Evolutionary conservation across 352 stramenopile genomes (phyloP).

Genomic region (Pythium phragmitis): DNA sequence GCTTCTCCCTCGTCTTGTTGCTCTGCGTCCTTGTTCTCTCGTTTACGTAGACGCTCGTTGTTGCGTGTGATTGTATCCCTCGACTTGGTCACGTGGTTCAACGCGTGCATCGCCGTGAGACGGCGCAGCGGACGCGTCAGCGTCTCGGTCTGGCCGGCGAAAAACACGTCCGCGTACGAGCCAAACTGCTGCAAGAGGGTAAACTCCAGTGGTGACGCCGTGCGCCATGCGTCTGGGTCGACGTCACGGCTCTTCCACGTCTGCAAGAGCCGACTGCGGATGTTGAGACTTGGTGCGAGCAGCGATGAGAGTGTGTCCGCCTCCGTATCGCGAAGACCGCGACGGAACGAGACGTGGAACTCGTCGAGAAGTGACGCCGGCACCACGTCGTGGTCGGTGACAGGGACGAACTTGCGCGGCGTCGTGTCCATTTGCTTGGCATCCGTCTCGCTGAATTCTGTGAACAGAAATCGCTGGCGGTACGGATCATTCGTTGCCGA

Average conservation of each 20-base stretch:
- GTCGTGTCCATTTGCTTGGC: slow-evolving; percentile 39
- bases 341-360: slow-evolving; percentile 48
- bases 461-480: slow-evolving; percentile 56
- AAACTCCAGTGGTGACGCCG: slow-evolving; percentile 41
- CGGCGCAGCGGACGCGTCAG: slow-evolving; percentile 54
- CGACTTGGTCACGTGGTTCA: slow-evolving; percentile 79
- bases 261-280: slow-evolving; percentile 48
- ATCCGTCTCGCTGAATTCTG: slow-evolving; percentile 45
- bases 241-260: slow-evolving; percentile 49
- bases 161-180: slow-evolving; percentile 69
- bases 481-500: slow-evolving; percentile 51
- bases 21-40: slow-evolving; percentile 26
- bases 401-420: slow-evolving; percentile 35
- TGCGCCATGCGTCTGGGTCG: slow-evolving; percentile 34
- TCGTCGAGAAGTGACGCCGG: slow-evolving; percentile 29
- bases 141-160: slow-evolving; percentile 61
- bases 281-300: slow-evolving; percentile 22
- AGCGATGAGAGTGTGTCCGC: slow-evolving; percentile 11
- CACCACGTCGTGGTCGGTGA: slow-evolving; percentile 27
- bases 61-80: slow-evolving; percentile 68
- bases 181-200: slow-evolving; percentile 51
- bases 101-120: slow-evolving; percentile 68
- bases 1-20: not conserved
- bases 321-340: slow-evolving; percentile 14
- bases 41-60: slow-evolving; percentile 67